phyloP scores from a whole-genome alignment of 208 protist genomes.

The Crithidia bombi region DNA sequence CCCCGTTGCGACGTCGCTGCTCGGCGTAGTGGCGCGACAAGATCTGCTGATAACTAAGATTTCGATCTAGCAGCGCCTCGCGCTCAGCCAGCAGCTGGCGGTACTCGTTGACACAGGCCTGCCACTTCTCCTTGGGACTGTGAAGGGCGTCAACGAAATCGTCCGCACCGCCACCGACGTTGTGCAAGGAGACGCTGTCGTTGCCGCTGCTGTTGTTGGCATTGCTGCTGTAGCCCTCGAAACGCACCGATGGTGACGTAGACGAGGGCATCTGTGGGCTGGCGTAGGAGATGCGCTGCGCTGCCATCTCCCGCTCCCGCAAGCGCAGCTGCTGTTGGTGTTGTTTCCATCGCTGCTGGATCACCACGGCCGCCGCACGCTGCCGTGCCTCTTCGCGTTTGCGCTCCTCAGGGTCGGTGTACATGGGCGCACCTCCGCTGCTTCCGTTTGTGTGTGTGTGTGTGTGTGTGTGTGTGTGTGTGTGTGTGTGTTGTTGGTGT shows the following conservation, averaged over 20 bases:
- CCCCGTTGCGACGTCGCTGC: slow-evolving; percentile 77
- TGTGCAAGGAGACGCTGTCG: slow-evolving; percentile 9
- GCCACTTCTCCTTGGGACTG: slow-evolving; percentile 42
- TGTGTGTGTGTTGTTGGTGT: background rate
- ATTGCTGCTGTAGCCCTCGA: slow-evolving; percentile 16
- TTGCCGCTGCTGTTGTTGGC: background rate
- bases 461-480: slow-evolving; percentile 4
- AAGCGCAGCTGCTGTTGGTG: slow-evolving; percentile 38
- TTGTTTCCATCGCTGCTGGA: slow-evolving; percentile 74
- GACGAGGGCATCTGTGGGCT: background rate
- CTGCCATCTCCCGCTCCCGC: slow-evolving; percentile 21
- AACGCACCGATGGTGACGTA: background rate
- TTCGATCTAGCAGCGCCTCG: slow-evolving; percentile 58
- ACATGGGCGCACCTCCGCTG: slow-evolving; percentile 29
- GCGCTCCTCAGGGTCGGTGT: slow-evolving; percentile 52
- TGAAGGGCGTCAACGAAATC: slow-evolving; percentile 13
- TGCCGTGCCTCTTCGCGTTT: slow-evolving; percentile 56
- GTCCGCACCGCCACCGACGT: slow-evolving; percentile 19
- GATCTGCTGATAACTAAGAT: slow-evolving; percentile 70
- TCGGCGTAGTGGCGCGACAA: slow-evolving; percentile 78
- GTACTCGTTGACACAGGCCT: slow-evolving; percentile 64
- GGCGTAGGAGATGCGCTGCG: slow-evolving; percentile 15
- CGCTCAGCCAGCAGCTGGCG: slow-evolving; percentile 61
- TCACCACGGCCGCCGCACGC: slow-evolving; percentile 57
- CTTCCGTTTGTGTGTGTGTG: background rate